Conservation (phyloP, 208 protist species). For the Trypanosoma scelopori region DNA sequence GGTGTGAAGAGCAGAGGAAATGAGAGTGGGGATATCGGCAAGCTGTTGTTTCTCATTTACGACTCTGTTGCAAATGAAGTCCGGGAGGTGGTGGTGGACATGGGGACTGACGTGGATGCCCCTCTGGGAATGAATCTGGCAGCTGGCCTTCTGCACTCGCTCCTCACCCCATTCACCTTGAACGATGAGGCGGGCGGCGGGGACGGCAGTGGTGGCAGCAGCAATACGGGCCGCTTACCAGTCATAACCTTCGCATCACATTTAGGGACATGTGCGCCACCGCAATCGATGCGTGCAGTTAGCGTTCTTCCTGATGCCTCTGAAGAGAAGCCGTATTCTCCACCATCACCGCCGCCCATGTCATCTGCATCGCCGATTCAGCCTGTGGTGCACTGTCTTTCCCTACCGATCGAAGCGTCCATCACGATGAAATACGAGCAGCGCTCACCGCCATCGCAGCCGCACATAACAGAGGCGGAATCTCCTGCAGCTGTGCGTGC, state of each 20-base stretch:
- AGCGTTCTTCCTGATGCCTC: no score
- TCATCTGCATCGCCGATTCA: no score
- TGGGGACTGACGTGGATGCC: conserved; percentile 46
- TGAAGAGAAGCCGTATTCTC: no score
- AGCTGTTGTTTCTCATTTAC: conserved; percentile 72
- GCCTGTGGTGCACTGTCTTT: no score
- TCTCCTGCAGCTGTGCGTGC: no score
- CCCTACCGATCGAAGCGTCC: no score
- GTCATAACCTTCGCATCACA: background rate
- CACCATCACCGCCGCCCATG: no score
- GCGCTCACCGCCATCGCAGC: no score
- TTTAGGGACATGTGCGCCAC: background rate
- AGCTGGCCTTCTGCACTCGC: conserved; percentile 65
- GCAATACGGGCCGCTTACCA: background rate
- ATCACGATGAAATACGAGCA: no score
- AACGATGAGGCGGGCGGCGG: background rate
- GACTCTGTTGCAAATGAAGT: conserved; percentile 68
- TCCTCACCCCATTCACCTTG: conserved; percentile 26
- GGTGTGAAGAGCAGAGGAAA: background rate
- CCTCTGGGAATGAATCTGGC: conserved; percentile 72
- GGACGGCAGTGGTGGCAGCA: no score
- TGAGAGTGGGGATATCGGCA: conserved; percentile 32
- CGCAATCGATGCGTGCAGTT: no score
- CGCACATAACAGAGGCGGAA: no score
- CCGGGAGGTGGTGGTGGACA: conserved; percentile 67